phyloP scores from a whole-genome alignment of 257 asterid genomes.

The Cruciata laevipes region DNA sequence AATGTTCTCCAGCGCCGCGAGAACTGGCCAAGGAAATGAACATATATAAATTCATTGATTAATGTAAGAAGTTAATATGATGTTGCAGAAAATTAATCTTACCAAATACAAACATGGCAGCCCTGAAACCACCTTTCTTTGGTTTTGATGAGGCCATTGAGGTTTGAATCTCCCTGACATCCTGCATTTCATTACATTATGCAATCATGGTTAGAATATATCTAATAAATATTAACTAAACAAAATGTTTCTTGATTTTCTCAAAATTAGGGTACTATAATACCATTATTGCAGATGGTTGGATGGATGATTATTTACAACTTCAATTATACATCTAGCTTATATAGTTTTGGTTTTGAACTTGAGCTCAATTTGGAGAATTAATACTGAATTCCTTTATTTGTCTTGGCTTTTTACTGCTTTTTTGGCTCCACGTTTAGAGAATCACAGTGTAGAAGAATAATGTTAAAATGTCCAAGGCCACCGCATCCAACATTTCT shows the following conservation, averaged over 20 bases:
- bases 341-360: neutral
- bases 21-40: constrained; percentile 12
- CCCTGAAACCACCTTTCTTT: constrained; percentile 16
- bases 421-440: neutral
- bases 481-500: neutral
- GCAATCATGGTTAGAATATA: neutral
- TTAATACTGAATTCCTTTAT: neutral
- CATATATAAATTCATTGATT: neutral
- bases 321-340: neutral
- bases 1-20: constrained; percentile 37
- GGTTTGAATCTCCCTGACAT: neutral
- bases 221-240: neutral
- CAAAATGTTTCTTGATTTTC: neutral
- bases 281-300: constrained; percentile 1
- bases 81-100: neutral
- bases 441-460: neutral
- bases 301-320: neutral
- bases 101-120: constrained; percentile 18
- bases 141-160: neutral
- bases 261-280: neutral
- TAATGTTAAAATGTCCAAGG: neutral
- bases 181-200: neutral
- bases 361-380: neutral
- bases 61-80: neutral
- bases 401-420: neutral